Conservation (phyloP, 2,329 filamentous ascomycete genomes). For the Pyricularia sp. region DNA sequence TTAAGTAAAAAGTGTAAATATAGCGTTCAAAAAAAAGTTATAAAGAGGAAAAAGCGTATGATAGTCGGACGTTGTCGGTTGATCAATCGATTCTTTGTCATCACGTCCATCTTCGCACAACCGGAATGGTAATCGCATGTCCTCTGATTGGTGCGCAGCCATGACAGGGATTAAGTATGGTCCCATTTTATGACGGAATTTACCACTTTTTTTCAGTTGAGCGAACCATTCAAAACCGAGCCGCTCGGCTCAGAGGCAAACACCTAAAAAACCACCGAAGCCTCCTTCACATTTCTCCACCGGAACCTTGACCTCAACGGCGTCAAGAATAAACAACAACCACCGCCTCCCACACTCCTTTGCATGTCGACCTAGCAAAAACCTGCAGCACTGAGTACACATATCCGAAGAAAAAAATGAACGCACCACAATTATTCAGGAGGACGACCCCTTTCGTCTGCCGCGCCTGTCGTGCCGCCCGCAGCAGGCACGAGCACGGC, state of each 20-base stretch:
- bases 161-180: constrained; percentile 14
- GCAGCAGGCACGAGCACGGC: background rate
- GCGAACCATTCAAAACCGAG: constrained; percentile 2
- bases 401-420: constrained; percentile 28
- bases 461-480: constrained; percentile 22
- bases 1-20: too few relatives aligned
- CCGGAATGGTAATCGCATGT: constrained; percentile 18
- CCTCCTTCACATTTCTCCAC: background rate
- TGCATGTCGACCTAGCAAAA: background rate
- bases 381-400: too few relatives aligned
- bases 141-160: constrained; percentile 17
- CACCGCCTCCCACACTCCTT: background rate
- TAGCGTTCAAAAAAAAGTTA: too few relatives aligned
- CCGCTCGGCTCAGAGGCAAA: constrained; percentile 3
- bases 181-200: constrained; percentile 12
- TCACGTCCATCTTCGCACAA: background rate
- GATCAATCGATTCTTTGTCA: background rate
- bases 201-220: constrained; percentile 3
- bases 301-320: background rate
- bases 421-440: constrained; percentile 23
- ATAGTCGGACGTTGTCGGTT: background rate
- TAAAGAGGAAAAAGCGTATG: background rate
- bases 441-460: constrained; percentile 26
- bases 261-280: background rate
- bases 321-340: background rate